Base-by-base conservation (phyloP, 768 basidiomycete species). In the Crucibulum laeve region DNA sequence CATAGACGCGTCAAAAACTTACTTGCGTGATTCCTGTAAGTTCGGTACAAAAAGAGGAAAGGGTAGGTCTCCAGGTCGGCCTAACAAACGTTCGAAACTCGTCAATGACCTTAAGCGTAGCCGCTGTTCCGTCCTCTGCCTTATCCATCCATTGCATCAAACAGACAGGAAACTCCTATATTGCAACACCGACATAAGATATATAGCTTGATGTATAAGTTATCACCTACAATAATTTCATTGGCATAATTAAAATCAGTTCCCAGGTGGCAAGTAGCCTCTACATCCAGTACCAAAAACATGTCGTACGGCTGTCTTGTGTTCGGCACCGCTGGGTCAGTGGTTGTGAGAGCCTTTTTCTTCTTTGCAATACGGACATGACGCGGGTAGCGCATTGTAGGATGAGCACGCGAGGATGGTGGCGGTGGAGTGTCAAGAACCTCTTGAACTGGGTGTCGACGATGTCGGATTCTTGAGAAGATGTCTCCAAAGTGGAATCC, bases 21-120 rank as follows among this genome's bases (percentile, higher is more conserved):
- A 94, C 94, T 73, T 99, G 95, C 2, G 82, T 84, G 45, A 99
- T 93, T 14, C 93, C 92, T 7, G 95, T 99, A 36, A 99, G 71
- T 25, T 78, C 64, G 15, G 74, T 91, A 61, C 95, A 97, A 59
- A 96, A 99, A 3, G 74, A 64, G 5, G 89, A 84, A 5, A 99
- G 73, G 40, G 63, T 70, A 1, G 94, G 92, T 34, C 76, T 70
- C 91, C 92, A 97, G 4, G 82, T 86, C 5, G 95, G 95, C 55
- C 72, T 73, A 34, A 97, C 91, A 61, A 89, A 95, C 51, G 80
- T 84, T 48, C 87, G 82, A 67, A 93, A 98, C 59, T 91, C 88
- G 51, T 80, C 86, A 15, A 86, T 73, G 28, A 86, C 68, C 56
- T 83, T 79, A 18, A 97, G 69, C 33, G 70, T 67, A 45, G 70